Percentiles rank a stretch among this genome's conserved stretches.
phyloP scores from a whole-genome alignment of 23 red algal genomes.

The Gracilariopsis chorda region DNA sequence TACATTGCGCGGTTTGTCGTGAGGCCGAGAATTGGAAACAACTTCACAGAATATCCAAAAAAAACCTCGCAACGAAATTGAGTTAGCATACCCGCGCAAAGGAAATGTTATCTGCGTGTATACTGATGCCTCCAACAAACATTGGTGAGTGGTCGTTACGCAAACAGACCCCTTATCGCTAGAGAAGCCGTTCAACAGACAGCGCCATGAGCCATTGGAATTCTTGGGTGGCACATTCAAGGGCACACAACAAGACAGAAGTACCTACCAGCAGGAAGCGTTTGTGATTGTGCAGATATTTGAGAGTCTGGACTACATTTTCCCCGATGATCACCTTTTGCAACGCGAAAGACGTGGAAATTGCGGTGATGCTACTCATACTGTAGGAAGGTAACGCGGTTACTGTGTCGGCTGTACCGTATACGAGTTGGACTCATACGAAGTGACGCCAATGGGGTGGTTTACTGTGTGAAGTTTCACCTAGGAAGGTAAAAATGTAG shows the following conservation, averaged over 20 bases:
- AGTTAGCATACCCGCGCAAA: background rate
- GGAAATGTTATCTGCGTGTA: background rate
- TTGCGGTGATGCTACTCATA: no score
- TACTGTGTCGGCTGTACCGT: no score
- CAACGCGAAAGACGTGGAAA: no score
- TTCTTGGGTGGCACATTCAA: background rate
- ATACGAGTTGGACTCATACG: no score
- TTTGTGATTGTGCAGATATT: background rate
- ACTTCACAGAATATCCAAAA: background rate
- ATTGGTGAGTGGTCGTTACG: background rate
- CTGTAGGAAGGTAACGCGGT: no score
- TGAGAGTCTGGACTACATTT: constrained; percentile 1
- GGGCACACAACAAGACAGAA: background rate
- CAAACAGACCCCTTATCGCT: background rate
- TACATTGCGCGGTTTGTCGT: background rate
- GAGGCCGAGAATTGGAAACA: background rate
- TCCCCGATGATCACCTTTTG: no score
- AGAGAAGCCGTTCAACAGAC: background rate
- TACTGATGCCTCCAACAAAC: background rate
- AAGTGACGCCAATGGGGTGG: no score
- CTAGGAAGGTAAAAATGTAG: no score
- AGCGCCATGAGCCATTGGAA: background rate
- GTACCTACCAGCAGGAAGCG: background rate
- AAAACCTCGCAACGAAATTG: background rate
- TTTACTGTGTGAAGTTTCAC: no score